phyloP scores from a whole-genome alignment of 2,329 filamentous ascomycete genomes.

The Neonectria punicea region DNA sequence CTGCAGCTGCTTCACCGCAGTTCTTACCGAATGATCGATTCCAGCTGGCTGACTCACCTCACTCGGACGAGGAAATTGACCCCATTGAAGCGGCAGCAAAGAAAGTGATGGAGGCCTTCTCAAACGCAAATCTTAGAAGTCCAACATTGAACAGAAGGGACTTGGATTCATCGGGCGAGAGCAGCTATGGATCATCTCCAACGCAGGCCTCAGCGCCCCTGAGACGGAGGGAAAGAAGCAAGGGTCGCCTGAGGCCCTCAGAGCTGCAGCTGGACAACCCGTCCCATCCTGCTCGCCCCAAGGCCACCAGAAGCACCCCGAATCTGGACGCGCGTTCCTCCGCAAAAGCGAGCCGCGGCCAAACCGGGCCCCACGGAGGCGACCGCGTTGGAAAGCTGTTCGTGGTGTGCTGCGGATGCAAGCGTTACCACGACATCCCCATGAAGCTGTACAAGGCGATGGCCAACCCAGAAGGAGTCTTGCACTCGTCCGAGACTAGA shows the following conservation, averaged over 20 bases:
- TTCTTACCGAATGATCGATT: constrained; percentile 32
- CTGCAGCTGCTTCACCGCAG: constrained; percentile 34
- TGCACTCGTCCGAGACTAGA: constrained; percentile 58
- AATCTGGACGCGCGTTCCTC: constrained; percentile 13
- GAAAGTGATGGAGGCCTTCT: constrained; percentile 47
- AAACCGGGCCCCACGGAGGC: constrained; percentile 32
- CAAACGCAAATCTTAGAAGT: constrained; percentile 38
- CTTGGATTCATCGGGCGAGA: constrained; percentile 27
- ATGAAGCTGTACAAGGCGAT: constrained; percentile 72
- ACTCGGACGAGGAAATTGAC: constrained; percentile 37
- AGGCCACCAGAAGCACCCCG: constrained; percentile 24
- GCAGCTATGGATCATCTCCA: constrained; percentile 46
- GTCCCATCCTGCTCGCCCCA: constrained; percentile 8
- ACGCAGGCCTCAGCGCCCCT: constrained; percentile 54
- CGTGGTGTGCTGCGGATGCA: constrained; percentile 72
- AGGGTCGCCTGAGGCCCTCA: constrained; percentile 28
- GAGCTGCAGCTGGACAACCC: constrained; percentile 13
- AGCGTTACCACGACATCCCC: constrained; percentile 74
- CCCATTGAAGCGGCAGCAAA: constrained; percentile 46
- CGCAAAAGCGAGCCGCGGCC: constrained; percentile 28
- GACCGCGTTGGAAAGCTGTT: constrained; percentile 70
- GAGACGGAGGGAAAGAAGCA: constrained; percentile 42
- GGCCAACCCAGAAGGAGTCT: constrained; percentile 66
- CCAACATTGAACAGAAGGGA: constrained; percentile 31
- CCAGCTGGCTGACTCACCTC: constrained; percentile 27